Conservation (phyloP, 108 stramenopile species). For the Discostella pseudostelligera region DNA sequence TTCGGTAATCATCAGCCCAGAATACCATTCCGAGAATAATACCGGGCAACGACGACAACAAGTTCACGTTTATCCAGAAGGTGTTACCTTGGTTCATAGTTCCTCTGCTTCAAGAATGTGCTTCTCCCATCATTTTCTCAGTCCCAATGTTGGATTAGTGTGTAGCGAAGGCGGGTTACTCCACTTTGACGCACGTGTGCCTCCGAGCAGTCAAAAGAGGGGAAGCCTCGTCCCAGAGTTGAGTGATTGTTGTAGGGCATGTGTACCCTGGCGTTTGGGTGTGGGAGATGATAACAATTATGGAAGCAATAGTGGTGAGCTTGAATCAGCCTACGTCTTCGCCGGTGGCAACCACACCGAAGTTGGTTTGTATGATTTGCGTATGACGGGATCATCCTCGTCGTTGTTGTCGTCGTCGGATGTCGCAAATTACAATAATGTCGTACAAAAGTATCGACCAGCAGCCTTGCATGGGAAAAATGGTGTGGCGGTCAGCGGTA, state of each 20-base stretch:
- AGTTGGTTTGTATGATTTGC: slow-evolving; percentile 72
- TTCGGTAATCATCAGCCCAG: slow-evolving; percentile 56
- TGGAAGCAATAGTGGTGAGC: slow-evolving; percentile 21
- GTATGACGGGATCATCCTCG: slow-evolving; percentile 54
- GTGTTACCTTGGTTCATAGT: no score
- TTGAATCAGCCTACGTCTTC: slow-evolving; percentile 72
- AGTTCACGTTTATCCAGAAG: no score
- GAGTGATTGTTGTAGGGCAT: slow-evolving; percentile 61
- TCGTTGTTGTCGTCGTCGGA: no score
- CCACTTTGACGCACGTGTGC: slow-evolving; percentile 70
- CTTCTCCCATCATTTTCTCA: slow-evolving; percentile 76
- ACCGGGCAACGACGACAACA: neutral
- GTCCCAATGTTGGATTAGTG: slow-evolving; percentile 62
- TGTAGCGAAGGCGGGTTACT: slow-evolving; percentile 76
- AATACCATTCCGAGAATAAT: slow-evolving; percentile 44
- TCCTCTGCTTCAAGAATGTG: slow-evolving; percentile 49
- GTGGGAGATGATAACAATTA: slow-evolving; percentile 4
- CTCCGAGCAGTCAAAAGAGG: slow-evolving; percentile 60
- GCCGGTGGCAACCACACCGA: slow-evolving; percentile 61
- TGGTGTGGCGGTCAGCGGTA: slow-evolving; percentile 70
- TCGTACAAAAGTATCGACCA: slow-evolving; percentile 61
- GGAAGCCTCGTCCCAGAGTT: slow-evolving; percentile 44
- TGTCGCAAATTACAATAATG: no score
- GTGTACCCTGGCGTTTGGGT: slow-evolving; percentile 47
- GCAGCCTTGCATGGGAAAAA: slow-evolving; percentile 20